Evolutionary conservation across 2,329 filamentous ascomycete genomes (phyloP).

Genomic region (Bipolaris sorokiniana): DNA sequence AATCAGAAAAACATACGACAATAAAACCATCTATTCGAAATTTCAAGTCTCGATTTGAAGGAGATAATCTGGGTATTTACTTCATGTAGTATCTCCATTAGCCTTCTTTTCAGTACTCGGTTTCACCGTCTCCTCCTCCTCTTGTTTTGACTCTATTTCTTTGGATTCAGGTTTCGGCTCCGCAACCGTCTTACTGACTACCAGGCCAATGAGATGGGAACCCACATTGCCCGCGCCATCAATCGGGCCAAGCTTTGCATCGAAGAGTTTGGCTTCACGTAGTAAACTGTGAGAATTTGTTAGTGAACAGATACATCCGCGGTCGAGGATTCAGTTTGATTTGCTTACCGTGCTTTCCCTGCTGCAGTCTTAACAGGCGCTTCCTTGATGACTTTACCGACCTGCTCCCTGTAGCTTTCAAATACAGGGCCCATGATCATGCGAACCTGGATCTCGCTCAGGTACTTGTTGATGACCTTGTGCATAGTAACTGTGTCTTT

Average conservation of each 20-base stretch:
- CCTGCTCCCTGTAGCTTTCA: conserved; percentile 78
- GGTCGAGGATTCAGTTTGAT: conserved; percentile 4
- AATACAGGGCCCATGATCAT: conserved; percentile 90
- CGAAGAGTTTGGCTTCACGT: conserved; percentile 76
- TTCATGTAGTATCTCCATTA: neutral
- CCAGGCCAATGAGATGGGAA: conserved; percentile 69
- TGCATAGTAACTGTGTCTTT: conserved; percentile 88
- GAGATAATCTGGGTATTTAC: neutral
- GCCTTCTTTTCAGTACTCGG: neutral
- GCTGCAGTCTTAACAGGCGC: conserved; percentile 68
- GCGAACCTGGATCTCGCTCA: conserved; percentile 75
- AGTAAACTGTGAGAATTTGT: conserved; percentile 65
- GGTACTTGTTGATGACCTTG: conserved; percentile 79
- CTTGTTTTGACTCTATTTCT: neutral
- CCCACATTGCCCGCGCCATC: conserved; percentile 79
- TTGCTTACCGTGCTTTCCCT: conserved; percentile 72
- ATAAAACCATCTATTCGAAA: too few relatives aligned
- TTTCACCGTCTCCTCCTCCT: neutral
- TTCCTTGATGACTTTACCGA: conserved; percentile 72
- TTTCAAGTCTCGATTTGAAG: neutral
- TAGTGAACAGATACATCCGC: neutral
- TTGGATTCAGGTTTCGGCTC: conserved; percentile 10
- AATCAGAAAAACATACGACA: too few relatives aligned
- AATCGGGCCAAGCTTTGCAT: conserved; percentile 73
- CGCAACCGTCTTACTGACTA: conserved; percentile 61